Evolutionary conservation across 768 basidiomycete genomes (phyloP).

Genomic region (Pluteus cervinus): DNA sequence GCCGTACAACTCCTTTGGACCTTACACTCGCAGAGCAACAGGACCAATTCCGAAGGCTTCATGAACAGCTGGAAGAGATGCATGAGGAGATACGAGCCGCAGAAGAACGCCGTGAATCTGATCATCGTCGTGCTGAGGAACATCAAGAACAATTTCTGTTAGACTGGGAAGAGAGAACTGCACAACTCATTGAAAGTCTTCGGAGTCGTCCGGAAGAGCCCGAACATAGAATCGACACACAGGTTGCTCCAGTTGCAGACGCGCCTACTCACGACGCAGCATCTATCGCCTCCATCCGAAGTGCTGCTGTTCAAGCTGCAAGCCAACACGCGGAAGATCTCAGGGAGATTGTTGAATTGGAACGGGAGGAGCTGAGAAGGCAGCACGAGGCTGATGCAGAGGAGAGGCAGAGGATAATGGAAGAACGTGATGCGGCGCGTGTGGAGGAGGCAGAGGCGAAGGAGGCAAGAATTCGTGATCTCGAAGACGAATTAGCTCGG

Average conservation of each 20-base stretch:
- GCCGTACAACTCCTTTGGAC: constrained; percentile 31
- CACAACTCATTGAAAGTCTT: constrained; percentile 42
- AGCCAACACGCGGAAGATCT: constrained; percentile 53
- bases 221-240: not conserved
- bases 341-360: constrained; percentile 47
- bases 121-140: constrained; percentile 62
- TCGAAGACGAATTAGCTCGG: constrained; percentile 59
- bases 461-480: constrained; percentile 45
- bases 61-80: constrained; percentile 44
- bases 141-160: constrained; percentile 56
- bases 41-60: constrained; percentile 49
- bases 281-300: constrained; percentile 30
- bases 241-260: constrained; percentile 12
- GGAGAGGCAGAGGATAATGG: constrained; percentile 48
- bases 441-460: constrained; percentile 40
- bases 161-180: constrained; percentile 49
- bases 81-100: constrained; percentile 46
- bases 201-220: constrained; percentile 1
- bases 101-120: constrained; percentile 58
- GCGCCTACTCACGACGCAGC: constrained; percentile 26
- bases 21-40: constrained; percentile 37
- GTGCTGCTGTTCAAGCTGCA: constrained; percentile 48
- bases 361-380: constrained; percentile 52
- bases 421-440: constrained; percentile 45
- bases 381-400: constrained; percentile 48